These are phyloP conservation scores for Carex cristatella DNA, from an alignment of 176 grass and related monocot species.

Conservation along the genomic window DNA sequence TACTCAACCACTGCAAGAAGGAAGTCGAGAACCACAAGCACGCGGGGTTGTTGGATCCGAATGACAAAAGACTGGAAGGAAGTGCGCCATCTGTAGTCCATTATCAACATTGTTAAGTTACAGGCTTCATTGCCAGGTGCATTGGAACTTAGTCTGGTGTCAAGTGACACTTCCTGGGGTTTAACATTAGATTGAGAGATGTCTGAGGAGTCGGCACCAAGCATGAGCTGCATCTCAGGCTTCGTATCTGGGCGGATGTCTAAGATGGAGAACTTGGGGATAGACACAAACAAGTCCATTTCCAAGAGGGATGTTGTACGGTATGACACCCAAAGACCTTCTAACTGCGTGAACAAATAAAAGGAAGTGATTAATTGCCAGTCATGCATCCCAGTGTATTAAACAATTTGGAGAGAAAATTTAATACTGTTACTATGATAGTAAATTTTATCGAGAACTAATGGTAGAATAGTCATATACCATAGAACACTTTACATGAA, in stretches of 20 bases:
- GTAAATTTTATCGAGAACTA: neutral
- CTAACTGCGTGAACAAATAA: constrained; percentile 47
- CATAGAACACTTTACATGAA: neutral
- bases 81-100: constrained; percentile 90
- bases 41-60: constrained; percentile 77
- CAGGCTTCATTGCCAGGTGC: constrained; percentile 41
- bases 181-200: constrained; percentile 32
- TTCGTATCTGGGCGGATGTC: constrained; percentile 93
- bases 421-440: neutral
- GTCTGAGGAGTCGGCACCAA: constrained; percentile 70
- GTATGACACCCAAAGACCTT: constrained; percentile 98
- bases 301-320: constrained; percentile 83
- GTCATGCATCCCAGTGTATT: neutral
- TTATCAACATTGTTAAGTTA: constrained; percentile 95
- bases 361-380: neutral
- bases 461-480: neutral
- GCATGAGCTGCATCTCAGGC: constrained; percentile 89
- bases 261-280: constrained; percentile 70
- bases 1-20: constrained; percentile 77
- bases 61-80: constrained; percentile 92
- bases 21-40: constrained; percentile 95
- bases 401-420: neutral
- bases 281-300: constrained; percentile 82
- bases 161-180: constrained; percentile 8
- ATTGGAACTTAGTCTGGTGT: constrained; percentile 16